Evolutionary conservation across 2,329 filamentous ascomycete species (phyloP).

Genomic region (Aspergillus sp.): DNA sequence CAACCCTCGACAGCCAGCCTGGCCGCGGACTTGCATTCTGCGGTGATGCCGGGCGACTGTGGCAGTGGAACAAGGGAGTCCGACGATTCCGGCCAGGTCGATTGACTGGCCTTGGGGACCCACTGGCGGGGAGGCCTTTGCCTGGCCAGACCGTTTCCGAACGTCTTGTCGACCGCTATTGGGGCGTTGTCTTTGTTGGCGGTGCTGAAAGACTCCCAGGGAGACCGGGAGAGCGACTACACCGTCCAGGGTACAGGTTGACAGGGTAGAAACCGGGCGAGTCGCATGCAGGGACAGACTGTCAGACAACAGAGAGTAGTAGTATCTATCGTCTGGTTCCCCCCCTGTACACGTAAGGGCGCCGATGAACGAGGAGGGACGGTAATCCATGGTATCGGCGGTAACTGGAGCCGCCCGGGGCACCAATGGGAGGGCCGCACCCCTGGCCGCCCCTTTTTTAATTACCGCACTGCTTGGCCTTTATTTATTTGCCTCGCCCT

Average conservation of each 20-base stretch:
- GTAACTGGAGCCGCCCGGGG: neutral
- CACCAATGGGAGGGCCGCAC: neutral
- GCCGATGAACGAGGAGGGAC: too few species aligned
- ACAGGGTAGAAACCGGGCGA: neutral
- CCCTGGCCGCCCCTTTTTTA: neutral
- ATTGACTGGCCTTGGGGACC: neutral
- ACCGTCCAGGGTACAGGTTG: neutral
- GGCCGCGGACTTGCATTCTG: too few species aligned
- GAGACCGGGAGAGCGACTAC: neutral
- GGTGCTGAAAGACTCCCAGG: neutral
- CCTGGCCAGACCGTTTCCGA: neutral
- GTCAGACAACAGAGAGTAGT: too few species aligned
- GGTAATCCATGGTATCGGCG: too few species aligned
- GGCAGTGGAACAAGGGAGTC: neutral
- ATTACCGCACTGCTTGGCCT: neutral
- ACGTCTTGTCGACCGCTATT: neutral
- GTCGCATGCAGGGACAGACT: neutral
- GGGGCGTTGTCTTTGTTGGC: neutral
- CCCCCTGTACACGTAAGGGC: too few species aligned
- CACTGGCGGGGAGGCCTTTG: neutral
- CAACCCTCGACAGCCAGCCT: neutral
- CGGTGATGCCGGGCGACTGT: too few species aligned
- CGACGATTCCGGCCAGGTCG: neutral
- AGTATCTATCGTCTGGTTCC: too few species aligned
- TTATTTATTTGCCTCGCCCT: slow-evolving; percentile 1